Evolutionary conservation across 2,329 filamentous ascomycete genomes (phyloP).

Genomic region (Stemphylium lycopersici): DNA sequence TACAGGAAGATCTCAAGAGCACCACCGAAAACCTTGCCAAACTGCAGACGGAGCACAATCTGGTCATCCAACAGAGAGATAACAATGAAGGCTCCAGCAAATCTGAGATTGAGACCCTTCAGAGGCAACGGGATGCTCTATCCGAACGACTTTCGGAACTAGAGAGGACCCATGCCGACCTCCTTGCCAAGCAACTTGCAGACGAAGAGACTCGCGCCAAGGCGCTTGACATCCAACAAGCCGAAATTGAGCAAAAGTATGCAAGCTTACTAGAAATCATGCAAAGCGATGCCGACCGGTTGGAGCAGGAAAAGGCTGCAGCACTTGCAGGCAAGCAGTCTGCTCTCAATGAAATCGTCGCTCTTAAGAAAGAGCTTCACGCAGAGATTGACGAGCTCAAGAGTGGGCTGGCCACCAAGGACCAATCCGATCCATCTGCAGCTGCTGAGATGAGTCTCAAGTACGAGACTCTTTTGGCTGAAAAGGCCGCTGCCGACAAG

Average conservation of each 20-base stretch:
- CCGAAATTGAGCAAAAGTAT: slow-evolving; percentile 41
- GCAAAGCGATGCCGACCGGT: slow-evolving; percentile 29
- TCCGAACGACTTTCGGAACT: slow-evolving; percentile 30
- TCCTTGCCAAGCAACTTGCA: slow-evolving; percentile 22
- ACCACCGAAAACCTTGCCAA: slow-evolving; percentile 8
- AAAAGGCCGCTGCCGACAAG: slow-evolving; percentile 36
- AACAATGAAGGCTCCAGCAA: slow-evolving; percentile 20
- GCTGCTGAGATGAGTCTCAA: slow-evolving; percentile 30
- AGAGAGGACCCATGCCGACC: slow-evolving; percentile 26
- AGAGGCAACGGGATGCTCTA: slow-evolving; percentile 25
- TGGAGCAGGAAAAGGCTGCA: slow-evolving; percentile 38
- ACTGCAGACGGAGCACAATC: slow-evolving; percentile 21
- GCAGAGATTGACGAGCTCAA: slow-evolving; percentile 29
- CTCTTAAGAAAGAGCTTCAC: slow-evolving; percentile 30
- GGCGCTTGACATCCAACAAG: slow-evolving; percentile 31
- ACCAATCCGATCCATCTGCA: slow-evolving; percentile 23
- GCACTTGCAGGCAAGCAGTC: slow-evolving; percentile 32
- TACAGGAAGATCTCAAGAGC: slow-evolving; percentile 8
- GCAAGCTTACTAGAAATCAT: slow-evolving; percentile 37
- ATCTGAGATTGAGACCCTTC: slow-evolving; percentile 28
- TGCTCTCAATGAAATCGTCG: slow-evolving; percentile 32
- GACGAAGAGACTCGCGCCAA: slow-evolving; percentile 30
- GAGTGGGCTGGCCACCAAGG: slow-evolving; percentile 24
- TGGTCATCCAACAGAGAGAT: slow-evolving; percentile 26
- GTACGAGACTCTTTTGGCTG: slow-evolving; percentile 34